Base-by-base conservation (phyloP, 768 basidiomycete genomes). In the Lactarius trivialis region DNA sequence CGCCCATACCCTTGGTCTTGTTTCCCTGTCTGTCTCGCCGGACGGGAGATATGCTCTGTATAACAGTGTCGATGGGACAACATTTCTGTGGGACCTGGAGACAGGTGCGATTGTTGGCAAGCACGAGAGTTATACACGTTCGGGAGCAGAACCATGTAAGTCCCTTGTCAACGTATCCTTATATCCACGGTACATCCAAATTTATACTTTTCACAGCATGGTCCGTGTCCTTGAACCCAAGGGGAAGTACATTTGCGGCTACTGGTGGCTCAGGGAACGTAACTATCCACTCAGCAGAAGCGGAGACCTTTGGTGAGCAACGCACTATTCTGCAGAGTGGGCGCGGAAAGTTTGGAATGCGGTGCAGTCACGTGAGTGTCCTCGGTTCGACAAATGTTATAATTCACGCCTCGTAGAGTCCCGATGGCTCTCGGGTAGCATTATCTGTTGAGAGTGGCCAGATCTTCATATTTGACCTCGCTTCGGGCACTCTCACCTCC, bases 381-480 rank as follows among this genome's bases (percentile, higher is more conserved):
- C 37, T 24, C 30, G 15, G 37, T 51, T 51, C 58, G 12, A 48
- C 49, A 43, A 17, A 33, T 39, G 48, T n/a, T n/a, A 33, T 30
- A 19, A n/a, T 60, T 58, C 21, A 65, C 45, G 14, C n/a, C n/a
- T 26, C 26, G 60, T 71, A 96, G 94, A 94, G 91, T 68, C 93
- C 94, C 15, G 91, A 96, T 70, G 93, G 94, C 45, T 81, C 81
- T 65, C 82, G 84, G 48, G 74, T 98, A 52, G 94, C 91, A 17
- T 79, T 96, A 66, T 84, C 92, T 4, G 84, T 86, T 9, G 93
- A 96, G 72, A 81, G 84, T 1, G 94, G 94, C n/a, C 88, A 93
- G 68, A 87, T 96, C 58, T 91, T 83, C 72, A 77, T 98, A 49
- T 88, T 94, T 65, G 93, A 96, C 72, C 71, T 89, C 41, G 87